A percentile compares a stretch with the other conserved stretches of the same genome.
Evolutionary conservation across 306 rosid species (phyloP).

Genomic region (Erythrophleum fordii): DNA sequence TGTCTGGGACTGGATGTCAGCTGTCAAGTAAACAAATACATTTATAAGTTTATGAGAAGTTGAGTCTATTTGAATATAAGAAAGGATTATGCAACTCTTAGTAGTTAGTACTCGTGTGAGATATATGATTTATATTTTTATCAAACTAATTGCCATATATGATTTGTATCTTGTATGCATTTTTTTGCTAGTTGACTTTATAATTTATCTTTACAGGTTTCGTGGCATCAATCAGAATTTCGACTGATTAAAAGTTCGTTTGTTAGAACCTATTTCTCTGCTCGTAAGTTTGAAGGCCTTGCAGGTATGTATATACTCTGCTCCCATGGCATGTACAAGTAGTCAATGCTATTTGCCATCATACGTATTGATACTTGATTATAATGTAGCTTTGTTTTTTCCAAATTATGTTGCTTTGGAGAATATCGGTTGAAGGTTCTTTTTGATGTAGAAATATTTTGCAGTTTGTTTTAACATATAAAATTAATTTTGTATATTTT

Average conservation of each 20-base stretch:
- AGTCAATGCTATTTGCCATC: conserved; percentile 3
- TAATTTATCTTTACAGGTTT: conserved; percentile 59
- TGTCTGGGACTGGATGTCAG: background rate
- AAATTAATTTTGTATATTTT: conserved; percentile 18
- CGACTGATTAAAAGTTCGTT: conserved; percentile 45
- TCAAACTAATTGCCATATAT: background rate
- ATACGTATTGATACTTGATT: background rate
- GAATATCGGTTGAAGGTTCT: background rate
- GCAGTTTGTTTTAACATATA: background rate
- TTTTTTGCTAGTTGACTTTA: conserved; percentile 21
- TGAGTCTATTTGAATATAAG: background rate
- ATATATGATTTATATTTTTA: background rate
- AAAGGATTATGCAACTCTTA: background rate
- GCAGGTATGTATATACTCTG: conserved; percentile 49
- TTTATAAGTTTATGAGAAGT: background rate
- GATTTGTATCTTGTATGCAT: background rate
- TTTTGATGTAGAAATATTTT: background rate
- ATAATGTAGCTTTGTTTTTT: background rate
- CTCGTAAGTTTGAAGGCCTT: conserved; percentile 47
- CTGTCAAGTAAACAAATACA: background rate
- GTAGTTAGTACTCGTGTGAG: background rate
- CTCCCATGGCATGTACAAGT: background rate
- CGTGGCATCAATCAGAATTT: conserved; percentile 52
- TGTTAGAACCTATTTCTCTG: conserved; percentile 49
- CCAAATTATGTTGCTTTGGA: conserved; percentile 2